Percentiles rank a stretch among this genome's conserved stretches.
Conservation (phyloP, 1,139 yeast genomes). For the Yamadazyma atmosphaerica region DNA sequence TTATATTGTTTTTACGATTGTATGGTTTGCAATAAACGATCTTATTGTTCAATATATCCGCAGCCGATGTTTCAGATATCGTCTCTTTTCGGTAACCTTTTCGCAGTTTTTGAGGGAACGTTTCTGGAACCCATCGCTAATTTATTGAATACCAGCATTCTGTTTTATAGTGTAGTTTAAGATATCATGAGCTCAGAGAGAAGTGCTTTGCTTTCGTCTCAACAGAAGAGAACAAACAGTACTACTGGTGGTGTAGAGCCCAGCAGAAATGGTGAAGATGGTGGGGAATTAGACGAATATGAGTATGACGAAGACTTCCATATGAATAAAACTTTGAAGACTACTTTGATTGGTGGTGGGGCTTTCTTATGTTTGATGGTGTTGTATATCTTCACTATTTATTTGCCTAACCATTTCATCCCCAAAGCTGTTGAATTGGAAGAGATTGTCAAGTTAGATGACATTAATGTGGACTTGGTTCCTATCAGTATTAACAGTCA, state of each 20-base stretch:
- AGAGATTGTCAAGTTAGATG: conserved; percentile 27
- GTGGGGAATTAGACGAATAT: conserved; percentile 13
- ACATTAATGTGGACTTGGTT: conserved; percentile 23
- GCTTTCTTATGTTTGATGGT: conserved; percentile 18
- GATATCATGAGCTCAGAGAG: no score
- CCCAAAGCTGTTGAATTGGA: conserved; percentile 32
- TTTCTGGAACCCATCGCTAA: no score
- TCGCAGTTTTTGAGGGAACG: no score
- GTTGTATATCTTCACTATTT: conserved; percentile 33
- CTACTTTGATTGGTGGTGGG: conserved; percentile 14
- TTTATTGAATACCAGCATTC: no score
- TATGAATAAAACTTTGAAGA: conserved; percentile 19
- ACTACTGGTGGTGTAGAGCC: conserved; percentile 1
- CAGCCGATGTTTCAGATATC: no score
- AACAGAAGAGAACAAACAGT: conserved; percentile 3
- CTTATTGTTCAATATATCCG: no score
- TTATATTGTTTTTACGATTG: no score
- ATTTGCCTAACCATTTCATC: conserved; percentile 35
- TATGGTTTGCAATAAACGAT: no score
- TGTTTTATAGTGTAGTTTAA: no score
- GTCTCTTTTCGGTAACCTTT: no score
- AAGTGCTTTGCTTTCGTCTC: no score
- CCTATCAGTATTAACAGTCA: conserved; percentile 23
- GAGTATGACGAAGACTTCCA: conserved; percentile 18
- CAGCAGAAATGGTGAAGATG: neutral